phyloP scores from a whole-genome alignment of 23 red algal genomes.

The Gracilaria caudata region DNA sequence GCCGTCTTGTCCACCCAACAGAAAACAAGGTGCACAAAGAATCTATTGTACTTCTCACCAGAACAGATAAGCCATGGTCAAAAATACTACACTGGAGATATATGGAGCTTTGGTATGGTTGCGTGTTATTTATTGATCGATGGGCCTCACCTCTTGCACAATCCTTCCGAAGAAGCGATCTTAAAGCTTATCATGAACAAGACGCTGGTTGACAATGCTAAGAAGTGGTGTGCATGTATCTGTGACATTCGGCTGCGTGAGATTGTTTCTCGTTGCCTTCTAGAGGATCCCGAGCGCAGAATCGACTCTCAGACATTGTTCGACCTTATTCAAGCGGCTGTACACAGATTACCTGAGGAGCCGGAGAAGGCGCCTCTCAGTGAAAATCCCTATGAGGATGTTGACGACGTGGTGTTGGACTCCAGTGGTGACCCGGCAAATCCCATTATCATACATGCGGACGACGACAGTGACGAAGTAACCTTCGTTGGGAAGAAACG shows the following conservation, averaged over 20 bases:
- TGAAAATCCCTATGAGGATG: constrained; percentile 11
- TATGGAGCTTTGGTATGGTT: constrained; percentile 38
- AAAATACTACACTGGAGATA: constrained; percentile 15
- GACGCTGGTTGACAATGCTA: not conserved
- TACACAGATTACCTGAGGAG: not conserved
- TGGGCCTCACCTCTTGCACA: constrained; percentile 24
- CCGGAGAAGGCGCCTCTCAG: not conserved
- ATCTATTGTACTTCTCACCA: constrained; percentile 22
- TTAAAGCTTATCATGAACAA: not conserved
- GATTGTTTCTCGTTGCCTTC: constrained; percentile 15
- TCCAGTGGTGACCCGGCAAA: not conserved
- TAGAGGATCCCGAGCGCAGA: not conserved
- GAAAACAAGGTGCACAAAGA: constrained; percentile 30
- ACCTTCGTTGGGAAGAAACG: constrained; percentile 23
- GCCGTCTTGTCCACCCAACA: constrained; percentile 21
- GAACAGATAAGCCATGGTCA: not conserved
- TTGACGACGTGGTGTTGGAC: constrained; percentile 26
- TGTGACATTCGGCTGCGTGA: not conserved
- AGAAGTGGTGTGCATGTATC: constrained; percentile 18
- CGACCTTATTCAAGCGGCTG: constrained; percentile 13
- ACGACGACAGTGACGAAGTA: constrained; percentile 15
- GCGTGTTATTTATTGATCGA: constrained; percentile 28
- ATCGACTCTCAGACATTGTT: constrained; percentile 13
- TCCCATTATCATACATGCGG: constrained; percentile 10
- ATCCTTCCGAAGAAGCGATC: constrained; percentile 19